These are phyloP conservation scores for Trichoderma cornu-damae DNA, from an alignment of 2,329 filamentous ascomycete genomes.

Conservation along the genomic window DNA sequence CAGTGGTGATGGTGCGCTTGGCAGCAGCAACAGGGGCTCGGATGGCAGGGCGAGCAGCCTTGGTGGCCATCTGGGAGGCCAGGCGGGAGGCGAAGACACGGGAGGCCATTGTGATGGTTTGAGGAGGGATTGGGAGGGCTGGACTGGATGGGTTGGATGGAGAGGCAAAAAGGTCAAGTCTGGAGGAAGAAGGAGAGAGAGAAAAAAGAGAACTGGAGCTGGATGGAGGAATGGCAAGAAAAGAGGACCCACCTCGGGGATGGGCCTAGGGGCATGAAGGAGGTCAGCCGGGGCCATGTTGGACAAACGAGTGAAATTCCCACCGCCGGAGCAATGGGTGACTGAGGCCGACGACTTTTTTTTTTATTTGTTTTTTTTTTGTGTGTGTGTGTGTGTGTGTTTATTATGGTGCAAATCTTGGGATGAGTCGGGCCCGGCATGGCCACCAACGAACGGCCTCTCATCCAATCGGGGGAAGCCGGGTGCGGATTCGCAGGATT, in stretches of 20 bases:
- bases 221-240: slow-evolving; percentile 38
- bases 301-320: slow-evolving; percentile 32
- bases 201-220: slow-evolving; percentile 32
- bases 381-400: too few species aligned
- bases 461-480: slow-evolving; percentile 33
- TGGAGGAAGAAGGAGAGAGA: slow-evolving; percentile 32
- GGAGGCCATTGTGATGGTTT: slow-evolving; percentile 72
- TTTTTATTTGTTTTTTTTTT: too few species aligned
- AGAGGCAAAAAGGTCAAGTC: slow-evolving; percentile 29
- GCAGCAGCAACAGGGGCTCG: slow-evolving; percentile 59
- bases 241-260: slow-evolving; percentile 35
- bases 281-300: slow-evolving; percentile 35
- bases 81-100: slow-evolving; percentile 74
- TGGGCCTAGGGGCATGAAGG: slow-evolving; percentile 30
- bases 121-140: slow-evolving; percentile 26
- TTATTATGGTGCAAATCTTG: slow-evolving; percentile 28
- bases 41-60: slow-evolving; percentile 72
- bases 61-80: slow-evolving; percentile 70
- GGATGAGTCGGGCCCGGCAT: slow-evolving; percentile 21
- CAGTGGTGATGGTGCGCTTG: slow-evolving; percentile 71
- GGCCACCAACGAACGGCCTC: slow-evolving; percentile 29
- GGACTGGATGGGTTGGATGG: slow-evolving; percentile 31
- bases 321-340: slow-evolving; percentile 22
- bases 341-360: slow-evolving; percentile 16
- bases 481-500: slow-evolving; percentile 28